Conservation (phyloP, 108 stramenopile species). For the Cyclotella atomus region DNA sequence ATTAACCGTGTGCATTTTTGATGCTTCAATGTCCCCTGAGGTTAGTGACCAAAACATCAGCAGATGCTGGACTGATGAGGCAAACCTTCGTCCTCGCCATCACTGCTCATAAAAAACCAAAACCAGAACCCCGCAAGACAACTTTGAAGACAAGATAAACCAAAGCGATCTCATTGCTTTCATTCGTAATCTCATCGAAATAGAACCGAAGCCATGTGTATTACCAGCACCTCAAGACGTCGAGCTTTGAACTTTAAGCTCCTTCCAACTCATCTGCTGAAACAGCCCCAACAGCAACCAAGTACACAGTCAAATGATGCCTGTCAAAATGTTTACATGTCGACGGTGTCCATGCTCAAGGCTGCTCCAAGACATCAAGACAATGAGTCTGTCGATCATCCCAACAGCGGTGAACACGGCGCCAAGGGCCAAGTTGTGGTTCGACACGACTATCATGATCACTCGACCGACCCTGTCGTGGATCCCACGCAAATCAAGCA, state of each 20-base stretch:
- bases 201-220: slow-evolving; percentile 36
- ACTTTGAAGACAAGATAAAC: neutral
- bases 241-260: slow-evolving; percentile 31
- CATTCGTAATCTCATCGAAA: neutral
- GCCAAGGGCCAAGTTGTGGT: slow-evolving; percentile 34
- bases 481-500: slow-evolving; percentile 51
- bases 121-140: slow-evolving; percentile 1
- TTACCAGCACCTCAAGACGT: slow-evolving; percentile 43
- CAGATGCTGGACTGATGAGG: too few species aligned
- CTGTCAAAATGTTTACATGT: neutral
- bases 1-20: too few species aligned
- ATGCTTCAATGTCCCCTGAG: too few species aligned
- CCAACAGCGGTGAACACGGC: neutral
- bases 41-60: too few species aligned
- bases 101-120: neutral
- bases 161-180: slow-evolving; percentile 3
- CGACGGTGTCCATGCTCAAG: neutral
- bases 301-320: neutral
- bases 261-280: slow-evolving; percentile 38
- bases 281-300: neutral
- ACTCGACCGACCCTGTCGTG: slow-evolving; percentile 55
- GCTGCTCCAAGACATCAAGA: too few species aligned
- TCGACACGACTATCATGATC: slow-evolving; percentile 80
- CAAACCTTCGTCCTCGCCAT: neutral
- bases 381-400: neutral